These are phyloP conservation scores for Cenchrus fungigraminus DNA, from an alignment of 176 grass and related monocot genomes.

Conservation along the genomic window DNA sequence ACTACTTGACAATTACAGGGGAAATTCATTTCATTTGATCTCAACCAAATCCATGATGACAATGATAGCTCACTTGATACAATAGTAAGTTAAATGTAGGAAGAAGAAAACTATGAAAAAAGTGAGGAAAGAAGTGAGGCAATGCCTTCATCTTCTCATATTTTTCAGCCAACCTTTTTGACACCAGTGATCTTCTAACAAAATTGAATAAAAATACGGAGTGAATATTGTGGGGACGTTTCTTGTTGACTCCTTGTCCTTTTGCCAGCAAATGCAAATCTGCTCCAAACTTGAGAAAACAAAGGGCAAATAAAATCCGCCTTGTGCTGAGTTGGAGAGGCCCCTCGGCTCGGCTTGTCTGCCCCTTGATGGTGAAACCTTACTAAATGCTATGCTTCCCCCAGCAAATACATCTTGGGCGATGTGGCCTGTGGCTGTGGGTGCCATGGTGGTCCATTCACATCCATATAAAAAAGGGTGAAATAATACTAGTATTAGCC, in stretches of 20 bases:
- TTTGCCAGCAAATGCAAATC: constrained; percentile 30
- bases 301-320: not conserved
- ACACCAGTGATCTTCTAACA: not conserved
- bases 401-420: constrained; percentile 27
- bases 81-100: not conserved
- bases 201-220: not conserved
- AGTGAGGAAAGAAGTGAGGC: not conserved
- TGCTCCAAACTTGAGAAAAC: not conserved
- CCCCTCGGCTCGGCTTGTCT: not conserved
- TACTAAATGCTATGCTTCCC: constrained; percentile 50
- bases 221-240: not conserved
- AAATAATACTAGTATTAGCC: not conserved
- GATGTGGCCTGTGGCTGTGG: not conserved
- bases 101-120: not conserved
- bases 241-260: constrained; percentile 32
- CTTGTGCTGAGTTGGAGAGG: constrained; percentile 32
- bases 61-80: not conserved
- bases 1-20: not conserved
- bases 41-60: constrained; percentile 12
- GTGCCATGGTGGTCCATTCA: constrained; percentile 32
- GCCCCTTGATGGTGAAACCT: constrained; percentile 30
- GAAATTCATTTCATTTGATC: not conserved
- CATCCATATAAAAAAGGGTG: not conserved
- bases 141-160: not conserved
- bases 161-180: not conserved